Evolutionary conservation across 2,329 filamentous ascomycete genomes (phyloP), one percentile per base, ranked within the genome.

Genomic region (Diaporthe vexans): DNA sequence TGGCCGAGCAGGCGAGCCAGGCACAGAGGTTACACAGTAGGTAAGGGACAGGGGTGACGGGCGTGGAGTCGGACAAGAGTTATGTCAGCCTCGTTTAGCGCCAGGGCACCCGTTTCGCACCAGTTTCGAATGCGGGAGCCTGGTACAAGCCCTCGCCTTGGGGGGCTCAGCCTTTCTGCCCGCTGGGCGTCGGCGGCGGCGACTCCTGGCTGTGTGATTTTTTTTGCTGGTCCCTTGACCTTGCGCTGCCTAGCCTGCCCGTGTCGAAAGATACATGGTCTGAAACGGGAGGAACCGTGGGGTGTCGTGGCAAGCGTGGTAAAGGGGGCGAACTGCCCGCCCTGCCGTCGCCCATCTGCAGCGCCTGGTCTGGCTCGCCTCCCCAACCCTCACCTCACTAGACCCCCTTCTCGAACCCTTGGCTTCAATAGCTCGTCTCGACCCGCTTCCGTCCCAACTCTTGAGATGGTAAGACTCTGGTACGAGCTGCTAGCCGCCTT

Each of bases 401-500:
- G 13, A 13, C 17, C 37, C 58, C 26, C 59, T 54, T 68, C 63
- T 68, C 63, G 63, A 67, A 67, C 63, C 63, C 71, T 73, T 73
- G 71, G 71, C 71, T 48, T 54, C 59, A 46, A 43, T 73, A 68
- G 59, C 63, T 65, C 51, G 71, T 73, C 71, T 73, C 61, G 65
- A 69, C 61, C 29, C 63, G 63, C 63, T 26, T 26, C 63, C 48
- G 63, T 68, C 63, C 63, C 63, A 68, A 17, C 33, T 68, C 46
- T 67, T 37, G 7, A 5, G 46, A 67, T 67, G 46, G 61, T 3
- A 19, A 19, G 40, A 52, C 29, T 37, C 63, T 54, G 63, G 63
- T 21, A 54, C 33, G 33, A 21, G 3, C 33, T 11, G 33, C 63
- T 68, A 37, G 33, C 6, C 33, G 15, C 33, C 4, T 10, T 6